Base-by-base conservation (phyloP, 2,329 filamentous ascomycete genomes). In the Nemania serpens region DNA sequence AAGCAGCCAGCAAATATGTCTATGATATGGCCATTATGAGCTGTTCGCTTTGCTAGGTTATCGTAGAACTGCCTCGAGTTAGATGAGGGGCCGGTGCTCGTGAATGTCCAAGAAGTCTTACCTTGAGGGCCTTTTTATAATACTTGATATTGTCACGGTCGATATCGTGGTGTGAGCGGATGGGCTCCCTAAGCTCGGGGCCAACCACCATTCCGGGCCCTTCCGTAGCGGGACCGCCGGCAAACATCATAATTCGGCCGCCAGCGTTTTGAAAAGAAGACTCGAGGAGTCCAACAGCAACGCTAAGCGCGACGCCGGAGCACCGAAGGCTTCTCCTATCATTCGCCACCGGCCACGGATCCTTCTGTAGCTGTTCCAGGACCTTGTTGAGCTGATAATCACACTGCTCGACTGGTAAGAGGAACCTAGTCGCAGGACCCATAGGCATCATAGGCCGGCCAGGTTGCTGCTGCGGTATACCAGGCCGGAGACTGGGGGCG, bases 141-240 rank as follows among this genome's bases (percentile, higher is more conserved):
- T 98, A 97, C 78, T 99, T 99, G 80, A 97, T 96, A 75, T 97
- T 97, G 77, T 99, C 95, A 59, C 93, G 88, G 75, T 99, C 95
- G 76, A 99, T 99, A 72, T 99, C 95, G 77, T 99, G 95, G 78
- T 99, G 95, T 43, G 94, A 98, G 73, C 95, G 90, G 67, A 99
- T 98, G 10, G 96, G 93, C 75, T 99, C 95, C 75, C 94, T 90
- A 67, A 99, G 81, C 78, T 99, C 95, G 22, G 95, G 91, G 2
- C 93, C 93, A 74, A 99, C 95, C 34, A 99, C 95, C 85, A 97
- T 93, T 63, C 95, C 95, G 11, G 95, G 95, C 1, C 95, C 95
- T 77, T 99, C 95, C 0, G 95, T 99, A 42, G 93, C 93, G 55
- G 95, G 90, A 37, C 95, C 95, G 72, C 94, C 96, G 56, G 93